These are phyloP conservation scores for Lycium barbarum DNA, from an alignment of 257 asterid species.

Conservation along the genomic window DNA sequence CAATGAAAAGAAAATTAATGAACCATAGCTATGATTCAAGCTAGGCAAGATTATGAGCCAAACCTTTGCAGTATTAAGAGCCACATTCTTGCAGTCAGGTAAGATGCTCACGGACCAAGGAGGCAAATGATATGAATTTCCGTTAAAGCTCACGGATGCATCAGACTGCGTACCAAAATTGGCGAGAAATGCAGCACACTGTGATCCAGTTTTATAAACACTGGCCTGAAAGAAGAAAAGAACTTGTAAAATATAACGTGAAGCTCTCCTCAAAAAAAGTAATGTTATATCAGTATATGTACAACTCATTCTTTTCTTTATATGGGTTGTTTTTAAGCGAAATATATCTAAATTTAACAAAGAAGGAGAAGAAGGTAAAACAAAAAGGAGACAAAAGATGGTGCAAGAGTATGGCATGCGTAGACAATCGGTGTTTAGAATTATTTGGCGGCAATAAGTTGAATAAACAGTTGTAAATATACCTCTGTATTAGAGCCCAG, in stretches of 20 bases:
- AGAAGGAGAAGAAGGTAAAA: not conserved
- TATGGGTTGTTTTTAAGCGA: not conserved
- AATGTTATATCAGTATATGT: too few relatives aligned
- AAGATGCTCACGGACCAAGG: constrained; percentile 96
- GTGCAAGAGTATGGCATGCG: not conserved
- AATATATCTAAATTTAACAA: not conserved
- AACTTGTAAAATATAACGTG: not conserved
- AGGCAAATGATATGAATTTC: constrained; percentile 72
- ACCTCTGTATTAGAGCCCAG: constrained; percentile 78
- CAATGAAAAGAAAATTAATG: too few relatives aligned
- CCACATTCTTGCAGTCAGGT: constrained; percentile 88
- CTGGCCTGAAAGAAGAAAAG: constrained; percentile 57
- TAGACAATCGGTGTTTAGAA: not conserved
- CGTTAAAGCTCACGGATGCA: constrained; percentile 64
- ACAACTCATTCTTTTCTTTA: not conserved
- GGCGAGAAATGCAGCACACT: constrained; percentile 83
- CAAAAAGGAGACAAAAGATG: not conserved
- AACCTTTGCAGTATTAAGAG: constrained; percentile 81
- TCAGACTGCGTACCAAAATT: constrained; percentile 64
- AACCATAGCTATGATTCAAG: too few relatives aligned
- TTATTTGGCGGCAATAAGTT: constrained; percentile 7
- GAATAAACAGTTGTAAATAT: not conserved
- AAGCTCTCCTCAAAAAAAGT: not conserved
- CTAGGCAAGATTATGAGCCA: constrained; percentile 17
- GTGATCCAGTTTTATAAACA: constrained; percentile 66